Base-by-base conservation (phyloP, 192 early-diverging fungal species). In the Obelidium mucronatum region DNA sequence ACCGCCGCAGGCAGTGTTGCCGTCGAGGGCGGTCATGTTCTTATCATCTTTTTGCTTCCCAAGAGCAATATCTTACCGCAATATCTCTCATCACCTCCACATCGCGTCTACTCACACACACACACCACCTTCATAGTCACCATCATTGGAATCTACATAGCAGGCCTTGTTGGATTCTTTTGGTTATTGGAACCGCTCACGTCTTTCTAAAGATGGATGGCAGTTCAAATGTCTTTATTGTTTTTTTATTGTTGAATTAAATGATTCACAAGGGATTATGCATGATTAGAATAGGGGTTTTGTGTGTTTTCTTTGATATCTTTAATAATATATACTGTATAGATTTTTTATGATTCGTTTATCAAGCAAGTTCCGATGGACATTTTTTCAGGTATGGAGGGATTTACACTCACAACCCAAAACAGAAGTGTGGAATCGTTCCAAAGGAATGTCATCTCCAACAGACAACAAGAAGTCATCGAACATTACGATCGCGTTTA, bases 101-200 rank as follows among this genome's bases (percentile, higher is more conserved):
- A n/a, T n/a, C n/a, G n/a, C n/a, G n/a, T 48, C 67, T 6, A 31
- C 17, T 37, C 64, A 24, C 34, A 13, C 30, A 31, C 30, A 66
- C 31, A 4, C 26, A 3, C 31, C 11, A 15, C n/a, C 39, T 74
- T 70, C n/a, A 11, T 48, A 3, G 42, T 51, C 58, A 6, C 75
- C 56, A 8, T 55, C 13, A 78, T 31, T 24, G 2, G 54, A 11
- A 34, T 63, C 15, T 76, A 79, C 70, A 33, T 66, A 11, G 19
- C 66, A 6, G 82, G 82, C 2, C 52, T 83, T 40, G 53, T 81
- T 3, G 42, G 71, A 3, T 83, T 83, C 76, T 77, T 74, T 51
- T 1, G 53, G 2, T 56, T 76, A 22, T 15, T 81, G 4, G 33
- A 35, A 2, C 80, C 77, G 1, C 8, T 81, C 52, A 83, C 82